These are phyloP conservation scores for Shiraia bambusicola DNA, from an alignment of 2,329 filamentous ascomycete species.

Conservation along the genomic window DNA sequence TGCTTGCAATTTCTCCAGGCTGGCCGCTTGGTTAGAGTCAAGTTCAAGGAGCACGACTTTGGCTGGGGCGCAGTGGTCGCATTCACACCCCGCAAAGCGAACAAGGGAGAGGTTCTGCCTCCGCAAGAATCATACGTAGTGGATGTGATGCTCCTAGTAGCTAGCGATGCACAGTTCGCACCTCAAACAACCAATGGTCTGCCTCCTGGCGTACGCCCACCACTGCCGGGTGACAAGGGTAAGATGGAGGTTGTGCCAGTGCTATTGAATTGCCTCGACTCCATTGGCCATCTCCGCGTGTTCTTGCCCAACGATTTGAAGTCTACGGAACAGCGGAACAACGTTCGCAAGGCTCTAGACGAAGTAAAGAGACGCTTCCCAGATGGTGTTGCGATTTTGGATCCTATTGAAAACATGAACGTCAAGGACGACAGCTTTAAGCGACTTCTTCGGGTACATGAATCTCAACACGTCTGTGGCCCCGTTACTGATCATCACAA, in stretches of 20 bases:
- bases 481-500: conserved; percentile 12
- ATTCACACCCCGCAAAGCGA: conserved; percentile 64
- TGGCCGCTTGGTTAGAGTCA: conserved; percentile 85
- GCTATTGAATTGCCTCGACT: conserved; percentile 79
- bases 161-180: conserved; percentile 54
- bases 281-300: conserved; percentile 79
- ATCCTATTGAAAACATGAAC: conserved; percentile 94
- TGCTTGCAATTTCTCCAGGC: conserved; percentile 80
- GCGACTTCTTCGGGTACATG: conserved; percentile 69
- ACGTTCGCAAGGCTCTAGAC: conserved; percentile 65
- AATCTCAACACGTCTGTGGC: accelerated
- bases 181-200: conserved; percentile 67
- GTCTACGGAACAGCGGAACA: conserved; percentile 66
- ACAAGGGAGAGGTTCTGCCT: conserved; percentile 66
- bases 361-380: conserved; percentile 88
- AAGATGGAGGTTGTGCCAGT: conserved; percentile 84
- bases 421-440: conserved; percentile 93
- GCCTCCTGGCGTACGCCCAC: conserved; percentile 62
- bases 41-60: conserved; percentile 77
- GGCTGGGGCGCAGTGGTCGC: conserved; percentile 92
- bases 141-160: conserved; percentile 73
- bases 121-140: conserved; percentile 79
- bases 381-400: conserved; percentile 83
- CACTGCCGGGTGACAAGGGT: conserved; percentile 62
- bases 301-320: conserved; percentile 79